Evolutionary conservation across 371 early-diverging fungal genomes (phyloP), one percentile per base, ranked within the genome.

Genomic region (Blastocladiella emersonii): DNA sequence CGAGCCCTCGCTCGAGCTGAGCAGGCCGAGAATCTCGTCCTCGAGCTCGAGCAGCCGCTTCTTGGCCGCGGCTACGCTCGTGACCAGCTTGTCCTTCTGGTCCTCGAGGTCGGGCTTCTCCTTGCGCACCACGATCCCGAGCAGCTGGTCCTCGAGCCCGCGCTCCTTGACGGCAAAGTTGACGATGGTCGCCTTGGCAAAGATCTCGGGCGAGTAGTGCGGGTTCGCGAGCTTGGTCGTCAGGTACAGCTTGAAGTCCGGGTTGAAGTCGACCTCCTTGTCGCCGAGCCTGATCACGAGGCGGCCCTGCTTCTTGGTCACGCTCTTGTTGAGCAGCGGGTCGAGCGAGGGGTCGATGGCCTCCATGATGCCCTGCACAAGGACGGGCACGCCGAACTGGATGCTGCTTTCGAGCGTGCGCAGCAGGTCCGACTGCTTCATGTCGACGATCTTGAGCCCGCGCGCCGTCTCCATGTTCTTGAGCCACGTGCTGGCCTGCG

Each of bases 141-240:
- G 69, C 21, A 78, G 67, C 56, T 80, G 81, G 56, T 79, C 80
- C 56, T 81, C 80, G 37, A 81, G 63, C 36, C 81, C 80, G 57
- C 72, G 71, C 63, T 81, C 78, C 61, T 76, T 81, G 37, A 81
- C 78, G 10, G 80, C 77, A 64, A 81, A 81, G 57, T 81, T 79
- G 41, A 81, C 76, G n/a, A 81, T 75, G 23, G 78, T 76, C 12
- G 72, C 74, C 57, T 81, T 80, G 34, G 78, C 74, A 66, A 76
- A 78, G 17, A 80, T 74, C 64, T 80, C 80, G 0, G 80, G 80
- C 17, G 79, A 56, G 62, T 79, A 80, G 27, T 74, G 69, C 15
- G 81, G 81, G 55, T 81, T 81, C 15, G 80, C 70, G 0, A 80
- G 68, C 60, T 76, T 79, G 10, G 80, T 80, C 21, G 77, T 78